These are phyloP conservation scores for Dispira parvispora DNA, from an alignment of 192 early-diverging fungal species.

Conservation along the genomic window DNA sequence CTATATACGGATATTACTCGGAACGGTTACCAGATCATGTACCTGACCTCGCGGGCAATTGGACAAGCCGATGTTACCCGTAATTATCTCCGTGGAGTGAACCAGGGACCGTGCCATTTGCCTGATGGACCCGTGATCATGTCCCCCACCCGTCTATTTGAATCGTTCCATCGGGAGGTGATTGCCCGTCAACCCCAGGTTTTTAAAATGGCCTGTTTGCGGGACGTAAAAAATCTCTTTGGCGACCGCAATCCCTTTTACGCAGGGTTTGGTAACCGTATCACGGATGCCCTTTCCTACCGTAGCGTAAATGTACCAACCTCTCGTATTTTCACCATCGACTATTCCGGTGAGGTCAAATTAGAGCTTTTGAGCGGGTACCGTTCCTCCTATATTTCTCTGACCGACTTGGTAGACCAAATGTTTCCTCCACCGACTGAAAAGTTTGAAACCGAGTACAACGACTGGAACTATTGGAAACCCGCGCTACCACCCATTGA, in stretches of 20 bases:
- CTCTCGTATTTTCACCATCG: conserved; percentile 93
- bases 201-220: conserved; percentile 91
- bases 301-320: conserved; percentile 83
- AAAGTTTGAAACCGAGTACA: conserved; percentile 48
- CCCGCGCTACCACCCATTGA: conserved; percentile 30
- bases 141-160: conserved; percentile 86
- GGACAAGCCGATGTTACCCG: conserved; percentile 86
- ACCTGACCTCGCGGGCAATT: conserved; percentile 88
- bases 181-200: conserved; percentile 88
- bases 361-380: conserved; percentile 73
- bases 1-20: conserved; percentile 85
- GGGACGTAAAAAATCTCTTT: conserved; percentile 81
- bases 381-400: conserved; percentile 70
- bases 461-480: conserved; percentile 78
- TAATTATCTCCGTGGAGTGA: conserved; percentile 77
- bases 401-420: conserved; percentile 89
- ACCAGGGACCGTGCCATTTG: conserved; percentile 72
- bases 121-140: conserved; percentile 92
- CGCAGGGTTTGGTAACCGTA: conserved; percentile 95
- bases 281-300: conserved; percentile 91
- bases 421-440: conserved; percentile 66
- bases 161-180: conserved; percentile 86
- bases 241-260: conserved; percentile 73
- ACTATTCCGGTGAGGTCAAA: conserved; percentile 76
- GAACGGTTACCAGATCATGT: conserved; percentile 91